Base-by-base conservation (phyloP, 805 yeast species). In the Ogataea wickerhamii region DNA sequence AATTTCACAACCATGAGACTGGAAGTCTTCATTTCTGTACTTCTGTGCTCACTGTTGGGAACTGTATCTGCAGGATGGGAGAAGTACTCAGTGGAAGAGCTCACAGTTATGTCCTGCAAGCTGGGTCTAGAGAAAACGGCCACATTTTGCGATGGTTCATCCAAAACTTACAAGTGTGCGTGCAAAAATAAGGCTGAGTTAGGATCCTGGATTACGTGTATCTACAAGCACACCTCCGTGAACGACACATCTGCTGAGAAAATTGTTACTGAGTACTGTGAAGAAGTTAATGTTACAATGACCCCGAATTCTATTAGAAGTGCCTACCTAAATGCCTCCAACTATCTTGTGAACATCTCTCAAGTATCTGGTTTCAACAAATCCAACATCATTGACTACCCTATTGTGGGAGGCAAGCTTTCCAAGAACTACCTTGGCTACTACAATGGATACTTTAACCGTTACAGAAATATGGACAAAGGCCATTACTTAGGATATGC, bases 401-500 rank as follows among this genome's bases (percentile, higher is more conserved):
- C 79, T 6, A 60, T 70, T 22, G 39, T 31, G 5, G 53, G 60
- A 18, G 42, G 46, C 1, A 40, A 41, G 5, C 14, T 59, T 4
- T 11, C 35, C n/a, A 50, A 52, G 30, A 32, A 34, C 5, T 64
- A 63, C 44, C 13, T 30, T 2, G 47, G 49, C 12, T 51, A 55
- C 13, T 61, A 51, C 41, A 18, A 24, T 2, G 52, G 67, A 7
- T 45, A 49, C 28, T 42, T 47, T 17, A 39, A 45, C 24, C 60
- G 72, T 51, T 66, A 43, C 34, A 52, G 56, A 12, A 70, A 67
- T 41, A 32, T 55, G 5, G 67, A 65, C 37, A 59, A 60, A 17
- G 71, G 80, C 3, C 64, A 73, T 20, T 64, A 58, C 41, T 58
- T 70, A 50, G 82, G 75, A 28, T 59, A 67, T 11, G 76, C 67